Conservation (phyloP, 2,329 filamentous ascomycete species). For the Rachicladosporium sp. region DNA sequence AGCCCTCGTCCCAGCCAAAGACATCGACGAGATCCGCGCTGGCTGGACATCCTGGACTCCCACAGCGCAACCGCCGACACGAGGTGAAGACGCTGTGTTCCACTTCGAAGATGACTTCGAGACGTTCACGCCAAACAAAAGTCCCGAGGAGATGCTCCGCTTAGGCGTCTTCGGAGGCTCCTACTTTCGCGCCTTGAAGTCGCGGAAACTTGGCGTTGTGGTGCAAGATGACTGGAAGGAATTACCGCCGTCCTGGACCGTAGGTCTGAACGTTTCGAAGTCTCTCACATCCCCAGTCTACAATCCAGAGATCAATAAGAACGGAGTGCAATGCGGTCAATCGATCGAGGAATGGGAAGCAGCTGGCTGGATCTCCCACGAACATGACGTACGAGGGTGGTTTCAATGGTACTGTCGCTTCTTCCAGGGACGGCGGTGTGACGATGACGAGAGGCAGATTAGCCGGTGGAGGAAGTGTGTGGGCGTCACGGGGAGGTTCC, state of each 20-base stretch:
- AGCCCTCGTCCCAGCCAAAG: conserved; percentile 15
- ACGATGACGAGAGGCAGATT: conserved; percentile 41
- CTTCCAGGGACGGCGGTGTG: conserved; percentile 38
- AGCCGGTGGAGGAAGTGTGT: conserved; percentile 42
- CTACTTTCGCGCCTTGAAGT: conserved; percentile 39
- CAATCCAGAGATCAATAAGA: conserved; percentile 40
- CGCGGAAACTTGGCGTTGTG: conserved; percentile 30
- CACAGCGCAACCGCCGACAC: conserved; percentile 27
- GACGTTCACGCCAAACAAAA: conserved; percentile 40
- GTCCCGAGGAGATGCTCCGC: conserved; percentile 38
- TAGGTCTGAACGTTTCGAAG: conserved; percentile 26
- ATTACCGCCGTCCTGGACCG: conserved; percentile 33
- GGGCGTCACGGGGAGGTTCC: conserved; percentile 40
- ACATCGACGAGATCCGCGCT: conserved; percentile 23
- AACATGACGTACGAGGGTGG: conserved; percentile 42
- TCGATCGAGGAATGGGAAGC: conserved; percentile 45
- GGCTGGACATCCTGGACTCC: conserved; percentile 37
- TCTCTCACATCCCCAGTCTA: conserved; percentile 33
- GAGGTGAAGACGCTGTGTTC: conserved; percentile 31
- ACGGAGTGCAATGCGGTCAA: conserved; percentile 40
- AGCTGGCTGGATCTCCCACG: conserved; percentile 42
- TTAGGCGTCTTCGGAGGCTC: conserved; percentile 42
- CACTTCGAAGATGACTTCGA: conserved; percentile 32
- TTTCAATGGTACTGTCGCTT: conserved; percentile 47
- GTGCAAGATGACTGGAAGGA: conserved; percentile 37